phyloP scores from a whole-genome alignment of 768 basidiomycete genomes.

The Psilocybe cubensis region DNA sequence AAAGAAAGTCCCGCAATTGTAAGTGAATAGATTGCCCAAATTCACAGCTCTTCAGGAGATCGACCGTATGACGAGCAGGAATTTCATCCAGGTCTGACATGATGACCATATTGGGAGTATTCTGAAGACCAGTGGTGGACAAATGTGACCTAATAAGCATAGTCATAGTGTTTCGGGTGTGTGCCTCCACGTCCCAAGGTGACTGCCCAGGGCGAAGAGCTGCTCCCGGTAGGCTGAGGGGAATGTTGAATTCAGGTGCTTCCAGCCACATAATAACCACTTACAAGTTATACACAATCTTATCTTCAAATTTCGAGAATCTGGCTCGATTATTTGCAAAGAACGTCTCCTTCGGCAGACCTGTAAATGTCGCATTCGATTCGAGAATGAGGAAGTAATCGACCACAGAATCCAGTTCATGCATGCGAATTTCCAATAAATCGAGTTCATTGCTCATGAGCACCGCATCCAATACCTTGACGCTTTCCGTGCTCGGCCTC shows the following conservation, averaged over 20 bases:
- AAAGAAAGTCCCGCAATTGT: constrained; percentile 62
- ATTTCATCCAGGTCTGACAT: constrained; percentile 72
- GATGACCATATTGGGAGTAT: constrained; percentile 48
- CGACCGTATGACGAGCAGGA: constrained; percentile 52
- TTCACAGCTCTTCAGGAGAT: constrained; percentile 55
- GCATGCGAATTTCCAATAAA: constrained; percentile 62
- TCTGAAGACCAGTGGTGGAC: constrained; percentile 24
- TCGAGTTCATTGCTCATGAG: constrained; percentile 69
- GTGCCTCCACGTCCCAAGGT: constrained; percentile 54
- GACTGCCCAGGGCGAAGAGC: constrained; percentile 43
- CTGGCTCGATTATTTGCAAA: constrained; percentile 49
- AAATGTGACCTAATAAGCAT: constrained; percentile 43
- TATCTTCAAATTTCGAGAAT: constrained; percentile 53
- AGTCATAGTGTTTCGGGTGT: constrained; percentile 54
- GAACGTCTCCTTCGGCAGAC: constrained; percentile 54
- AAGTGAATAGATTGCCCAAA: constrained; percentile 59
- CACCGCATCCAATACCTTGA: constrained; percentile 59
- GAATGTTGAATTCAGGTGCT: neutral
- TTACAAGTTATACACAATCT: constrained; percentile 56
- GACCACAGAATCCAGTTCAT: constrained; percentile 61
- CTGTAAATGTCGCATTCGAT: constrained; percentile 65
- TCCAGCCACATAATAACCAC: constrained; percentile 16
- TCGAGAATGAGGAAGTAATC: constrained; percentile 66
- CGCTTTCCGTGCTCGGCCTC: constrained; percentile 32
- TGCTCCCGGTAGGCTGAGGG: constrained; percentile 46